Conservation (phyloP, 805 yeast genomes). For the Cyberlindnera maritima region DNA sequence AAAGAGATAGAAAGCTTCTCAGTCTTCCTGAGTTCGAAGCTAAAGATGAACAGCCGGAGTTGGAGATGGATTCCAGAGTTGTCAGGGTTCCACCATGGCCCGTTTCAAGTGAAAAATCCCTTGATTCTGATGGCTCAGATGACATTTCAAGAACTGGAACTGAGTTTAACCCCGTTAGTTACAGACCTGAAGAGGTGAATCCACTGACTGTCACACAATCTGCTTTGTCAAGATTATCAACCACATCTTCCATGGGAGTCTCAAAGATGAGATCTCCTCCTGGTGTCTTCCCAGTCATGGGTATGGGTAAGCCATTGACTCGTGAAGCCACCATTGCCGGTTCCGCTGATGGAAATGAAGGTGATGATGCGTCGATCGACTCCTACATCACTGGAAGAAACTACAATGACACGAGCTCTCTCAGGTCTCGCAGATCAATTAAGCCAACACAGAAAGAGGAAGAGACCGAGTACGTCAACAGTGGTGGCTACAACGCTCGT, state of each 20-base stretch:
- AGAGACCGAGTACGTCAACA: slow-evolving; percentile 25
- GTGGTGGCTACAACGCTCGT: slow-evolving; percentile 32
- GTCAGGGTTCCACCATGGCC: slow-evolving; percentile 41
- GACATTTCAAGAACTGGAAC: not conserved
- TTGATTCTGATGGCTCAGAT: slow-evolving; percentile 6
- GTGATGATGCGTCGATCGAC: slow-evolving; percentile 5
- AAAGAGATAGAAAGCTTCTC: slow-evolving; percentile 59
- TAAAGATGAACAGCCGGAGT: slow-evolving; percentile 77
- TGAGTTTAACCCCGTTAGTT: slow-evolving; percentile 17
- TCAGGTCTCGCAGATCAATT: slow-evolving; percentile 9
- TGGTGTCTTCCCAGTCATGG: slow-evolving; percentile 77
- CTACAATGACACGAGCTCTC: not conserved
- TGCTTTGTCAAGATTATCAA: slow-evolving; percentile 9
- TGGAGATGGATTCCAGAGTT: slow-evolving; percentile 76
- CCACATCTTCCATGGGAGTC: slow-evolving; percentile 1
- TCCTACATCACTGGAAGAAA: slow-evolving; percentile 11
- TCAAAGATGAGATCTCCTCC: slow-evolving; percentile 51
- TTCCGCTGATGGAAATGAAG: slow-evolving; percentile 5
- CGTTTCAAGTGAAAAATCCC: slow-evolving; percentile 12
- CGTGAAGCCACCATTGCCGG: slow-evolving; percentile 60
- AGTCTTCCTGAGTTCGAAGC: slow-evolving; percentile 68
- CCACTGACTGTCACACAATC: slow-evolving; percentile 3
- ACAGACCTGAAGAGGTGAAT: slow-evolving; percentile 15
- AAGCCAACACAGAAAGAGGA: slow-evolving; percentile 26
- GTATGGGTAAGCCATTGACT: slow-evolving; percentile 65